These are phyloP conservation scores for Cyberlindnera amylophila DNA, from an alignment of 805 yeast genomes.

Conservation along the genomic window DNA sequence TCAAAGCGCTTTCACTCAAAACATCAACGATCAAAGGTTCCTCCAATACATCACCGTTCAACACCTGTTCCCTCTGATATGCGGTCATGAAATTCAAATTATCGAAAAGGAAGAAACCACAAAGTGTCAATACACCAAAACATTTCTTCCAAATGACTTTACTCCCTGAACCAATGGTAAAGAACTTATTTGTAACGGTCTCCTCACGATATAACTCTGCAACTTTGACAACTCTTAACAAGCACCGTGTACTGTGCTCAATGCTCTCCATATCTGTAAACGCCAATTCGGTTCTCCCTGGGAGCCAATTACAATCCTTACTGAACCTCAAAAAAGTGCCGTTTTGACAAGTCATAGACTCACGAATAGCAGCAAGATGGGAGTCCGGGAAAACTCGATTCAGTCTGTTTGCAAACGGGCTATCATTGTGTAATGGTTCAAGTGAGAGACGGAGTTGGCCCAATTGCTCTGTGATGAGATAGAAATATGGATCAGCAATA, in stretches of 20 bases:
- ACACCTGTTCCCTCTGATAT: slow-evolving; percentile 27
- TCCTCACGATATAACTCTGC: slow-evolving; percentile 41
- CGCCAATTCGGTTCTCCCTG: slow-evolving; percentile 25
- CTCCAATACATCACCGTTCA: slow-evolving; percentile 17
- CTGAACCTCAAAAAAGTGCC: slow-evolving; percentile 34
- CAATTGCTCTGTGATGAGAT: slow-evolving; percentile 29
- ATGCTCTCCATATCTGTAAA: slow-evolving; percentile 2
- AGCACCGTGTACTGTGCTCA: slow-evolving; percentile 4
- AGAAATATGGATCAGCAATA: slow-evolving; percentile 34
- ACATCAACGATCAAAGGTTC: slow-evolving; percentile 33
- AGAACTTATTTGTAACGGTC: slow-evolving; percentile 29
- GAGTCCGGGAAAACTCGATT: slow-evolving; percentile 11
- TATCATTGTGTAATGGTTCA: slow-evolving; percentile 6
- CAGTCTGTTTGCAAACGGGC: slow-evolving; percentile 13
- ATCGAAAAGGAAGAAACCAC: slow-evolving; percentile 46
- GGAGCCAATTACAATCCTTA: slow-evolving; percentile 26
- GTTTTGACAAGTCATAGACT: slow-evolving; percentile 23
- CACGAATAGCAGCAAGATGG: slow-evolving; percentile 6
- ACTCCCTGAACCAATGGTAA: slow-evolving; percentile 27
- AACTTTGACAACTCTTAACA: slow-evolving; percentile 36
- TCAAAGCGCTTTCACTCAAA: slow-evolving; percentile 18
- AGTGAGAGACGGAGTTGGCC: slow-evolving; percentile 22
- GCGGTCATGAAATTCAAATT: slow-evolving; percentile 31
- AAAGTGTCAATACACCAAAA: slow-evolving; percentile 45
- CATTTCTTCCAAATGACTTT: slow-evolving; percentile 40